These are phyloP conservation scores for Boletus speciosus DNA, from an alignment of 768 basidiomycete genomes.

Conservation along the genomic window DNA sequence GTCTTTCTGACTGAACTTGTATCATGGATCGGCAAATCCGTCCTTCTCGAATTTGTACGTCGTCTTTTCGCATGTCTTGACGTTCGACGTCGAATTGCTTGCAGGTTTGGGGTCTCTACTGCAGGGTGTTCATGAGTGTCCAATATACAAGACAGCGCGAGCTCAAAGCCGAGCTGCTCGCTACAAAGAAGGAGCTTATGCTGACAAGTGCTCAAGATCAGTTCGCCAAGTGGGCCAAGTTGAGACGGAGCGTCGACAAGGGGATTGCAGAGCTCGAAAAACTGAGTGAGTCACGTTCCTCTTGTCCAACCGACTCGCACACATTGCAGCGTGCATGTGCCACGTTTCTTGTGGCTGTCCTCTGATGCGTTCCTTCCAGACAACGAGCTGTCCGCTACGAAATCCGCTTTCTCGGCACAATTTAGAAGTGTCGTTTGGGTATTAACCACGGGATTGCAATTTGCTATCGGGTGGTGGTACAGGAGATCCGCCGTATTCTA, in stretches of 20 bases:
- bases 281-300: constrained; percentile 62
- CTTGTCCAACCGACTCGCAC: neutral
- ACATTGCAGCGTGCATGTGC: neutral
- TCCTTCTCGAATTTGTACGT: constrained; percentile 77
- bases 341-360: neutral
- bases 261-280: constrained; percentile 87
- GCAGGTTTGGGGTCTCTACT: constrained; percentile 75
- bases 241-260: constrained; percentile 88
- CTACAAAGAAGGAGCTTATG: constrained; percentile 78
- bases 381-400: constrained; percentile 55
- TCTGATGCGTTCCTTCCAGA: constrained; percentile 46
- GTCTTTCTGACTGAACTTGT: constrained; percentile 82
- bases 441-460: constrained; percentile 82
- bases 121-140: constrained; percentile 58
- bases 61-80: neutral
- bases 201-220: constrained; percentile 95
- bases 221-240: constrained; percentile 97
- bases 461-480: constrained; percentile 88
- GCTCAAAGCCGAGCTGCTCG: constrained; percentile 78
- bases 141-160: constrained; percentile 55
- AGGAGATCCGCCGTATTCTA: constrained; percentile 89
- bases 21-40: constrained; percentile 84
- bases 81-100: constrained; percentile 1
- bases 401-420: constrained; percentile 59
- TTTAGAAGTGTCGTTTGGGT: constrained; percentile 79